These are phyloP conservation scores for Wickerhamiella nectarea DNA, from an alignment of 805 yeast species.

Conservation along the genomic window DNA sequence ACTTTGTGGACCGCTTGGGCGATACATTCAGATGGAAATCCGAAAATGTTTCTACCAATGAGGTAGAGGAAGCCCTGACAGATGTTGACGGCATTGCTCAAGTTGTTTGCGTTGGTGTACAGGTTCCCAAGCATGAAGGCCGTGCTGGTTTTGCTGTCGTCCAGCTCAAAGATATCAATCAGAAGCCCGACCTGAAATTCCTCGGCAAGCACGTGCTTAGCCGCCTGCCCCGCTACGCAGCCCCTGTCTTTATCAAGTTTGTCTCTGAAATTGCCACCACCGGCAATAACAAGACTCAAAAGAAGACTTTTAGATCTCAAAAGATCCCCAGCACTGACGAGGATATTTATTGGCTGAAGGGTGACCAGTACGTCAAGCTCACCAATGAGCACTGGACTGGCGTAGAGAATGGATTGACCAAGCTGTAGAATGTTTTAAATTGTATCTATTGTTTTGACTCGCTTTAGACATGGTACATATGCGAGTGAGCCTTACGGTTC, in stretches of 20 bases:
- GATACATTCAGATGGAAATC: constrained; percentile 96
- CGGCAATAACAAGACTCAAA: constrained; percentile 78
- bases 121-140: constrained; percentile 81
- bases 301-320: constrained; percentile 36
- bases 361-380: constrained; percentile 40
- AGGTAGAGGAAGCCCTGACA: constrained; percentile 60
- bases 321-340: constrained; percentile 31
- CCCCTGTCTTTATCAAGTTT: constrained; percentile 70
- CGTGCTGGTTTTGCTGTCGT: constrained; percentile 84
- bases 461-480: no score
- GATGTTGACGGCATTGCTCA: constrained; percentile 32
- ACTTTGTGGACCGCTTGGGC: constrained; percentile 84
- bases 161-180: constrained; percentile 33
- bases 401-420: constrained; percentile 21
- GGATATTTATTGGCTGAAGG: constrained; percentile 56
- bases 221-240: constrained; percentile 67
- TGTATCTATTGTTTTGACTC: neutral
- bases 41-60: constrained; percentile 86
- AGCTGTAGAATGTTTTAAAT: constrained; percentile 17
- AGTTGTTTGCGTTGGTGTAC: constrained; percentile 78
- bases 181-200: constrained; percentile 28
- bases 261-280: constrained; percentile 47
- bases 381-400: constrained; percentile 42
- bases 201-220: constrained; percentile 28
- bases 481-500: neutral